Conservation (phyloP, 768 basidiomycete species). For the Tulasnella sp. region DNA sequence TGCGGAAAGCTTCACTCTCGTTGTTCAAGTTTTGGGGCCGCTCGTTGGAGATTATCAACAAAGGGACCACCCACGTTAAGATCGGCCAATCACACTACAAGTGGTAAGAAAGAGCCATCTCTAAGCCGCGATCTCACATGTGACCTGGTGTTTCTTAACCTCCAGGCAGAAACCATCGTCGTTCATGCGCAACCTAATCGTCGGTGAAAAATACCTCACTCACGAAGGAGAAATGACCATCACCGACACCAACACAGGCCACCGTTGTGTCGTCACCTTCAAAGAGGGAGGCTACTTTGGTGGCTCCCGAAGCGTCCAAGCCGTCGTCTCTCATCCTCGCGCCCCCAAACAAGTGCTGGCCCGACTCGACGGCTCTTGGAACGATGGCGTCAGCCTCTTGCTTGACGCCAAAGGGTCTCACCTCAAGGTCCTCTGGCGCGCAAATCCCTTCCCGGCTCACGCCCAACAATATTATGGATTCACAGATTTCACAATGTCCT, state of each 20-base stretch:
- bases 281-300: constrained; percentile 81
- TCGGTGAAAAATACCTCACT: constrained; percentile 84
- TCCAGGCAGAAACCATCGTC: constrained; percentile 76
- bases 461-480: constrained; percentile 70
- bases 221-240: constrained; percentile 73
- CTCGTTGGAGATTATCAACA: constrained; percentile 76
- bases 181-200: constrained; percentile 81
- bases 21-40: constrained; percentile 44
- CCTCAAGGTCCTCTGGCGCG: constrained; percentile 69
- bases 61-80: constrained; percentile 56
- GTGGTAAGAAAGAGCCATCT: constrained; percentile 46
- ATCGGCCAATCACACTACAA: constrained; percentile 58
- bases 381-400: constrained; percentile 64
- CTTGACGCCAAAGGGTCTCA: constrained; percentile 47
- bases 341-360: constrained; percentile 44
- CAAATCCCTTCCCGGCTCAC: constrained; percentile 61
- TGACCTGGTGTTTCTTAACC: not conserved
- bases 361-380: constrained; percentile 82
- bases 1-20: no score
- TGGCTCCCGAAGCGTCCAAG: constrained; percentile 55
- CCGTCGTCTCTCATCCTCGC: constrained; percentile 34
- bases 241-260: constrained; percentile 45
- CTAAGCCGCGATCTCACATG: constrained; percentile 10
- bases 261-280: constrained; percentile 67
- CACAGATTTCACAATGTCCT: constrained; percentile 63